Percentiles rank a stretch among this genome's conserved stretches.
These are phyloP conservation scores for Vachellia collinsii DNA, from an alignment of 306 rosid genomes.

Conservation along the genomic window DNA sequence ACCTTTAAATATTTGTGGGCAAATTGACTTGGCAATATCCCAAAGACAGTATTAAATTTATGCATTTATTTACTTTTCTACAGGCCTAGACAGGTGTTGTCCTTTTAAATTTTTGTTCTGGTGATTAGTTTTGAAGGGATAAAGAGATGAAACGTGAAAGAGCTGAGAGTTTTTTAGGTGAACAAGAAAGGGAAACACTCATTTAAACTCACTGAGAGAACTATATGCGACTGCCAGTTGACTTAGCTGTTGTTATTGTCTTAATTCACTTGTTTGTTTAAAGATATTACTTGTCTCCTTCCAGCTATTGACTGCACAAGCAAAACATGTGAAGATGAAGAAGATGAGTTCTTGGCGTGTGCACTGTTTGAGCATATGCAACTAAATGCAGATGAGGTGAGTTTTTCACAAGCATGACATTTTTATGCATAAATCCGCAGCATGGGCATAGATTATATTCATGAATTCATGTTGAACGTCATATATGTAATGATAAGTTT, in stretches of 20 bases:
- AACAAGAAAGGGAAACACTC: background rate
- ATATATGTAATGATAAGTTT: background rate
- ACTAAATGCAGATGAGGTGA: slow-evolving; percentile 70
- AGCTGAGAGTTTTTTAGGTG: background rate
- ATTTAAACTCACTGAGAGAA: background rate
- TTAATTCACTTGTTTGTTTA: slow-evolving; percentile 1
- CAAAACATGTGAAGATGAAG: slow-evolving; percentile 81
- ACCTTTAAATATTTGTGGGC: background rate
- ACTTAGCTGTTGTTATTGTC: background rate
- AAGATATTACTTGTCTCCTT: slow-evolving; percentile 41
- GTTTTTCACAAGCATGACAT: background rate
- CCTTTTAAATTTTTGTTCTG: background rate
- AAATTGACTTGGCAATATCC: background rate
- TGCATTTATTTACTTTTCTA: background rate
- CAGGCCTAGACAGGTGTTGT: background rate
- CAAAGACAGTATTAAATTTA: background rate
- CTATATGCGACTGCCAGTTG: background rate
- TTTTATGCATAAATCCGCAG: background rate
- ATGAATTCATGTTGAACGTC: background rate
- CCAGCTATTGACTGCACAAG: slow-evolving; percentile 46
- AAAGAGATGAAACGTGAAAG: background rate
- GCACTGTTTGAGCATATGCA: slow-evolving; percentile 81
- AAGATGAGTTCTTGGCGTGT: slow-evolving; percentile 72
- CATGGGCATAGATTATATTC: background rate
- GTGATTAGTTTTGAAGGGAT: background rate